Evolutionary conservation across 495 filamentous ascomycete species (phyloP), one percentile per base, ranked within the genome.

Genomic region (Xylaria longipes): DNA sequence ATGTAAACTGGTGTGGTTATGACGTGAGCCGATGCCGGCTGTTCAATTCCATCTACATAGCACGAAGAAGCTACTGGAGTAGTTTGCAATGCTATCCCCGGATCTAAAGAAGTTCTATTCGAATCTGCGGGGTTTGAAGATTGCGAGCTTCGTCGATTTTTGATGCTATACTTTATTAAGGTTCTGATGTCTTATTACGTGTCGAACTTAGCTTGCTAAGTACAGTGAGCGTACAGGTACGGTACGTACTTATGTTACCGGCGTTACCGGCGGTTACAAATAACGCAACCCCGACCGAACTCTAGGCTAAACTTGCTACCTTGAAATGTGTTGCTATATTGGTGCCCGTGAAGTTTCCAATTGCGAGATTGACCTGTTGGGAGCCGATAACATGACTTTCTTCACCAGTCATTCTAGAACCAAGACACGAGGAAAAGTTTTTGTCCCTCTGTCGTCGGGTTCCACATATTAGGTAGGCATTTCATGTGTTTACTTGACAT

Each of bases 21-120:
- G 66, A 69, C 66, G 66, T 69, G 66, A 69, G 52, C 66, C 66
- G 66, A 61, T 31, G 25, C 29, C 66, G 66, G 66, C 52, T 37
- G n/a, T 25, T 14, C 6, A n/a, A 15, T 15, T 35, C 57, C 22
- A 20, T 25, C 35, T 33, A 17, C n/a, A 29, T 14, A 12, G n/a
- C 27, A 61, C n/a, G 11, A 61, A 58, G 29, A 31, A 17, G 17
- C 58, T 39, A 25, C 31, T 41, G 58, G 20, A 14, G 20, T 25
- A 25, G 58, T 41, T 41, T 25, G 58, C 25, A 35, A 61, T 61
- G 58, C 11, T 25, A 61, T 61, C 58, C 35, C 58, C 35, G 11
- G 35, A 41, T 60, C 12, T 35, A 3, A 20, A 60, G 8, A 15
- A 60, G 27, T 22, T 61, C 9, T 14, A 5, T 35, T 29, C 33